These are phyloP conservation scores for Cladorrhinum sp. DNA, from an alignment of 2,329 filamentous ascomycete genomes.

Conservation along the genomic window DNA sequence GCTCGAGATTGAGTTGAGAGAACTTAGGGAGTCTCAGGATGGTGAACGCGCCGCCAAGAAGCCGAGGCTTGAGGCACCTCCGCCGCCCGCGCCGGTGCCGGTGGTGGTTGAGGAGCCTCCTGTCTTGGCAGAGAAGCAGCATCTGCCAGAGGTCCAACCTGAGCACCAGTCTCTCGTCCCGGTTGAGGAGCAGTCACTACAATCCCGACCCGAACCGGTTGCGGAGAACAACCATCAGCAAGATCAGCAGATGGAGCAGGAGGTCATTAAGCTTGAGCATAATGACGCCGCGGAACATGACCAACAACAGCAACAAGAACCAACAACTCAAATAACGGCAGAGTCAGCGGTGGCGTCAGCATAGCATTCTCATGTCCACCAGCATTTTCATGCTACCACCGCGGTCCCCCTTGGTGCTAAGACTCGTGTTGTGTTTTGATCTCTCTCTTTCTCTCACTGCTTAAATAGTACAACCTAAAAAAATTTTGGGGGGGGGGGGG, in stretches of 20 bases:
- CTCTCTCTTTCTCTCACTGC: no score
- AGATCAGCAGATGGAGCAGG: background rate
- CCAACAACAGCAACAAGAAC: no score
- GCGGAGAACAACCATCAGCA: background rate
- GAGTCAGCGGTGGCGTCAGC: background rate
- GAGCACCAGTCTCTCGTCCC: background rate
- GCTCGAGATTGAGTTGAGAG: slow-evolving; percentile 59
- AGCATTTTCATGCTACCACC: no score
- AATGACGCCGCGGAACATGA: background rate
- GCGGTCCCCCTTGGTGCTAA: no score
- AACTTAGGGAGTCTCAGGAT: slow-evolving; percentile 31
- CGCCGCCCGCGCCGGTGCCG: background rate
- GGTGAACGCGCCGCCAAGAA: slow-evolving; percentile 33
- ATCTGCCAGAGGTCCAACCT: background rate
- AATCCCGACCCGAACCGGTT: background rate
- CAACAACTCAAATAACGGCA: background rate
- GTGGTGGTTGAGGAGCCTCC: background rate
- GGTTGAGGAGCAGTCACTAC: background rate
- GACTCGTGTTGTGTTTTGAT: background rate
- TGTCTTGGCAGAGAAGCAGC: background rate
- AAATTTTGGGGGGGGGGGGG: no score
- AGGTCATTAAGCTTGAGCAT: background rate
- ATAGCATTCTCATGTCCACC: background rate
- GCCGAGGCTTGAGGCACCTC: slow-evolving; percentile 29
- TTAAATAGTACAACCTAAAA: no score